Evolutionary conservation across 768 basidiomycete genomes (phyloP).

Genomic region (Lactifluus piperatus): DNA sequence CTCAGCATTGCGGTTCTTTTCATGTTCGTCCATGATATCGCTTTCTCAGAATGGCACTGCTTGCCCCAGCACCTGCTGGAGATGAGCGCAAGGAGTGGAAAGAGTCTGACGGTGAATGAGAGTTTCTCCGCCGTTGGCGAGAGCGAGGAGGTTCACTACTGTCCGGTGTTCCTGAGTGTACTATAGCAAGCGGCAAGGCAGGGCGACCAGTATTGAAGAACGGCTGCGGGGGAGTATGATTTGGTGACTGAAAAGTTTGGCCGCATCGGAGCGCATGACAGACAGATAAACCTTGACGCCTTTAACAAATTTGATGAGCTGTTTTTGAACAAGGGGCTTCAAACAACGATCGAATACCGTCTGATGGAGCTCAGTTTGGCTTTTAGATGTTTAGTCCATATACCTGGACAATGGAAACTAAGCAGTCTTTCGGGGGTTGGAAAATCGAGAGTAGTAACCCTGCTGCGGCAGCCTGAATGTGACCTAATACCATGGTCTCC

Average conservation of each 20-base stretch:
- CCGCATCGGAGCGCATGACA: not conserved
- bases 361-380: constrained; percentile 82
- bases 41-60: not conserved
- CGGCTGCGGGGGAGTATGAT: constrained; percentile 15
- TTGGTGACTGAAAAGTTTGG: constrained; percentile 20
- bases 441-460: constrained; percentile 36
- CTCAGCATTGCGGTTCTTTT: constrained; percentile 20
- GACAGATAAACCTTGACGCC: constrained; percentile 62
- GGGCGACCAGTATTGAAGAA: constrained; percentile 1
- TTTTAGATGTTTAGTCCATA: constrained; percentile 91
- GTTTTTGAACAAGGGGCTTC: constrained; percentile 77
- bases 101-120: constrained; percentile 14
- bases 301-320: constrained; percentile 83
- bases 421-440: not conserved
- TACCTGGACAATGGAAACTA: constrained; percentile 41
- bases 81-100: constrained; percentile 9
- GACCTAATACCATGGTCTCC: constrained; percentile 74
- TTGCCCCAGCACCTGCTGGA: constrained; percentile 6
- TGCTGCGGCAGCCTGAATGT: constrained; percentile 72
- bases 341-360: constrained; percentile 82
- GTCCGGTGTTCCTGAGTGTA: not conserved
- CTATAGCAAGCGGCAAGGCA: constrained; percentile 9
- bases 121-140: constrained; percentile 6
- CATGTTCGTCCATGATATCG: constrained; percentile 19
- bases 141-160: constrained; percentile 14